A percentile compares a stretch with the other conserved stretches of the same genome.
Conservation (phyloP, 306 rosid species). For the Cucurbita pepo region DNA sequence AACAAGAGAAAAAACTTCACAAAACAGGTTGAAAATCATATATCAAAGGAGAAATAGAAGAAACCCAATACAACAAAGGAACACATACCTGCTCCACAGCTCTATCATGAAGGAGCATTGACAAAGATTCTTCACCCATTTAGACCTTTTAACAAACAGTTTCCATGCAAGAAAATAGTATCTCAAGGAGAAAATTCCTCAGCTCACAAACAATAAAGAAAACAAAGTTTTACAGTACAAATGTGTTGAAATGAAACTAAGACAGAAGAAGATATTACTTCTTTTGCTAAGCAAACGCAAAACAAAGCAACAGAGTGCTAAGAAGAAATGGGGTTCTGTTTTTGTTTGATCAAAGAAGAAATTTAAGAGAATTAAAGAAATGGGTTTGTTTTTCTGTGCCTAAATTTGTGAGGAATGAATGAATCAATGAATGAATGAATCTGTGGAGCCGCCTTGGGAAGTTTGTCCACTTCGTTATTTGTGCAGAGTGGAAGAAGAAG, state of each 20-base stretch:
- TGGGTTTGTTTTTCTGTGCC: neutral
- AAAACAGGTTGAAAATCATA: neutral
- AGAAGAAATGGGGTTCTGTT: neutral
- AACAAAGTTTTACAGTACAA: slow-evolving; percentile 19
- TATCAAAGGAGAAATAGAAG: neutral
- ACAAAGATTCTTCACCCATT: slow-evolving; percentile 44
- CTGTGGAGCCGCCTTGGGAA: neutral
- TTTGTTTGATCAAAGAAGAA: neutral
- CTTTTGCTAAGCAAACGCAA: neutral
- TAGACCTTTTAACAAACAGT: slow-evolving; percentile 14
- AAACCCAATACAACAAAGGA: neutral
- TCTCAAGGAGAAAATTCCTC: slow-evolving; percentile 7
- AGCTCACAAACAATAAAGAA: slow-evolving; percentile 10
- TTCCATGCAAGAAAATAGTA: slow-evolving; percentile 11
- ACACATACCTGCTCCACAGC: slow-evolving; percentile 54
- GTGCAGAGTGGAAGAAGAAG: neutral
- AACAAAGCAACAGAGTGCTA: neutral
- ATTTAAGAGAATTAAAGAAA: neutral
- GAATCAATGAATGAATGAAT: neutral
- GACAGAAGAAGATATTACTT: slow-evolving; percentile 7
- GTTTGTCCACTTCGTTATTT: neutral
- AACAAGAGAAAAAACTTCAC: neutral
- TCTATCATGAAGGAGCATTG: slow-evolving; percentile 53
- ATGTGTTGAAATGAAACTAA: slow-evolving; percentile 16
- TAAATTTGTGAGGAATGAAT: neutral